These are phyloP conservation scores for Cutaneotrichosporon cavernicola DNA, from an alignment of 1,284 basidiomycete genomes.

Conservation along the genomic window DNA sequence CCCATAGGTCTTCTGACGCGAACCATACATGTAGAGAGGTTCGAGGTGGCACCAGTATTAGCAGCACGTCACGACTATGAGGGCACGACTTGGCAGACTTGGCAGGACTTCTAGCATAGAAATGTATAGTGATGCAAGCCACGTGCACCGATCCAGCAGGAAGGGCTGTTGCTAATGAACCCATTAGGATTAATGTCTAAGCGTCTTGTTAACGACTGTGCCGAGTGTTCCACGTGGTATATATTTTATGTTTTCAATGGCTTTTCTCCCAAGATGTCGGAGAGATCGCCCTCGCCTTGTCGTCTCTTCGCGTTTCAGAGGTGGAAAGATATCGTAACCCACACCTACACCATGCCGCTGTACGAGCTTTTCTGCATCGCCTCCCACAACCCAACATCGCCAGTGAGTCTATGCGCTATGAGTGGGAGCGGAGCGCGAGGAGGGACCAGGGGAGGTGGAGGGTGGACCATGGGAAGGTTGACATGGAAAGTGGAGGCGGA, in stretches of 20 bases:
- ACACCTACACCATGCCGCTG: slow-evolving; percentile 43
- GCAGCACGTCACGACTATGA: background rate
- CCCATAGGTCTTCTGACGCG: background rate
- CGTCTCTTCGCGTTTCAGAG: background rate
- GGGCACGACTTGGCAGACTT: background rate
- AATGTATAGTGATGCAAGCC: slow-evolving; percentile 2
- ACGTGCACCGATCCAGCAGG: background rate
- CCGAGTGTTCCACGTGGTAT: background rate
- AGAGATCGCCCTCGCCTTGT: background rate
- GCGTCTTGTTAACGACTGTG: background rate
- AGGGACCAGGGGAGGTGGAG: background rate
- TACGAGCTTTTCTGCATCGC: slow-evolving; percentile 55
- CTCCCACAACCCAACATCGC: slow-evolving; percentile 48
- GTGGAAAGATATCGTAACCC: background rate
- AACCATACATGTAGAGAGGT: background rate
- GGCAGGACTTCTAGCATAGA: background rate
- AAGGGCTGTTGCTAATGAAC: background rate
- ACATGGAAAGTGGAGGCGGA: background rate
- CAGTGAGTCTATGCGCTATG: slow-evolving; percentile 32
- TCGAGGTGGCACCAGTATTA: background rate
- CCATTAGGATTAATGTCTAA: background rate
- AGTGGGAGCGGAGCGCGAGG: background rate
- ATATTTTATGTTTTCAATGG: slow-evolving; percentile 5
- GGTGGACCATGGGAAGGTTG: background rate
- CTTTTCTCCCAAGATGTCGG: slow-evolving; percentile 13